phyloP scores from a whole-genome alignment of 106 monocot species.

The Hemerocallis citrina region DNA sequence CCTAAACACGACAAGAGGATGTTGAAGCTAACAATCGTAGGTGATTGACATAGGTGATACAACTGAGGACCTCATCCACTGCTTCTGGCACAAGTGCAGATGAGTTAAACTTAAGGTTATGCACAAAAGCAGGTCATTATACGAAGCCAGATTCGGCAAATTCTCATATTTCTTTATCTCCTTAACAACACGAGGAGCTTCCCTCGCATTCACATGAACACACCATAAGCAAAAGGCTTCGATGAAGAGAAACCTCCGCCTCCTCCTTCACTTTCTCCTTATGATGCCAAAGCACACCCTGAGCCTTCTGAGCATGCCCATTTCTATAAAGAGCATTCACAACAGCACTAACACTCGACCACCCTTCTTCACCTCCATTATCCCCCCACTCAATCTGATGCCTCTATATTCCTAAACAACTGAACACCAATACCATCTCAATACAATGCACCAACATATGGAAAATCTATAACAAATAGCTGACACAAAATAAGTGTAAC shows the following conservation, averaged over 20 bases:
- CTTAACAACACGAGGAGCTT: slow-evolving; percentile 40
- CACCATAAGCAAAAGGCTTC: slow-evolving; percentile 52
- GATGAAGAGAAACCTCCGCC: slow-evolving; percentile 1
- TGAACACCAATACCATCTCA: no score
- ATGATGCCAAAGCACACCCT: slow-evolving; percentile 43
- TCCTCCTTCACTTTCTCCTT: slow-evolving; percentile 16
- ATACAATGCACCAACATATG: no score
- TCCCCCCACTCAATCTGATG: background rate
- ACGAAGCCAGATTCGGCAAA: slow-evolving; percentile 28
- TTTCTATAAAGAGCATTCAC: slow-evolving; percentile 49
- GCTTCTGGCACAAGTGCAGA: slow-evolving; percentile 59
- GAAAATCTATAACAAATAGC: no score
- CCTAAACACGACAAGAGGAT: slow-evolving; percentile 51
- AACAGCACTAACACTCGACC: slow-evolving; percentile 10
- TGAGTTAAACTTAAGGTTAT: slow-evolving; percentile 63
- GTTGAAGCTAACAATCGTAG: slow-evolving; percentile 49
- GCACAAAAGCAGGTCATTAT: slow-evolving; percentile 42
- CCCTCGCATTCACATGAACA: slow-evolving; percentile 41
- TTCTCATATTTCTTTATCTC: slow-evolving; percentile 42
- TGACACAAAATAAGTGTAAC: no score
- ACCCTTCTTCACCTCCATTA: background rate
- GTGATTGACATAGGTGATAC: no score
- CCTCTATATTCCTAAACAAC: slow-evolving; percentile 29
- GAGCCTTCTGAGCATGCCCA: slow-evolving; percentile 47
- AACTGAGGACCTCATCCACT: slow-evolving; percentile 51